Evolutionary conservation across 192 early-diverging fungal species (phyloP).

Genomic region (Chytriomyces sp.): DNA sequence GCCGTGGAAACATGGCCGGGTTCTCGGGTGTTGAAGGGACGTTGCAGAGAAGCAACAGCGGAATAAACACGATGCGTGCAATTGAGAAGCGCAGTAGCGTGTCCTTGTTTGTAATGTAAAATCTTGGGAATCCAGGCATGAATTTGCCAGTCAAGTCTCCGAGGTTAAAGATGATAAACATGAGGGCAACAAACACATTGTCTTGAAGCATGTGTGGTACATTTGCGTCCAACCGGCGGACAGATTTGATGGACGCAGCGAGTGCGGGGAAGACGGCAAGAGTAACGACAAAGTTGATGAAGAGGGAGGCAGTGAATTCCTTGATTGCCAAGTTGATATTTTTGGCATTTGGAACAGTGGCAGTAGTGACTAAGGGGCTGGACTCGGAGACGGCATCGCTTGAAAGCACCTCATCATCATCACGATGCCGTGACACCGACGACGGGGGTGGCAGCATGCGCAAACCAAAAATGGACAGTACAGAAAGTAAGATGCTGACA

Average conservation of each 20-base stretch:
- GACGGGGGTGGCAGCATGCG: not conserved
- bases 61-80: constrained; percentile 6
- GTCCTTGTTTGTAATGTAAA: not conserved
- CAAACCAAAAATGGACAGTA: not conserved
- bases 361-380: not conserved
- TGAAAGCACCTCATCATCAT: not conserved
- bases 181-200: not conserved
- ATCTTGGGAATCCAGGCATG: not conserved
- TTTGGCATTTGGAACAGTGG: not conserved
- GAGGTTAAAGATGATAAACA: constrained; percentile 23
- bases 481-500: not conserved
- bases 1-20: not conserved
- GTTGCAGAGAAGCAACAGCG: constrained; percentile 19
- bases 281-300: constrained; percentile 11
- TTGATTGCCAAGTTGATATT: not conserved
- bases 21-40: not conserved
- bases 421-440: not conserved
- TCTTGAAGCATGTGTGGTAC: not conserved
- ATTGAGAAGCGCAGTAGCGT: not conserved
- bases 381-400: not conserved
- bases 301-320: not conserved
- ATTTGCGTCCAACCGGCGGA: not conserved
- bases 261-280: constrained; percentile 14
- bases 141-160: constrained; percentile 16
- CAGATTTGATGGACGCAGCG: constrained; percentile 13